Evolutionary conservation across 2,329 filamentous ascomycete species (phyloP).

Genomic region (Alternaria triticimaculans): DNA sequence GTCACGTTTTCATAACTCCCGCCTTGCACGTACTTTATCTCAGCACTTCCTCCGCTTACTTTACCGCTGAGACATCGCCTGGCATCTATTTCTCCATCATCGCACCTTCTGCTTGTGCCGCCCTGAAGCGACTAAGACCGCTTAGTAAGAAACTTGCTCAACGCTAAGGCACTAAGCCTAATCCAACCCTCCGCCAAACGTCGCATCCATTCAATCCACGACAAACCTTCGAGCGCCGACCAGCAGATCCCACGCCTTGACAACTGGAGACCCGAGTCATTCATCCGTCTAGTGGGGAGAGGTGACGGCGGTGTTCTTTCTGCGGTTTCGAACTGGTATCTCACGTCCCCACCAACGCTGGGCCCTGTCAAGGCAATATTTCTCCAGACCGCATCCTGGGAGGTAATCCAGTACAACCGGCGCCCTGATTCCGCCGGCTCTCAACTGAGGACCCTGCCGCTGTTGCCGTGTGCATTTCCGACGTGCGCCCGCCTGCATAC

Average conservation of each 20-base stretch:
- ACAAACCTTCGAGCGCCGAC: conserved; percentile 22
- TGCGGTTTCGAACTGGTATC: conserved; percentile 16
- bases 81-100: background rate
- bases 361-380: background rate
- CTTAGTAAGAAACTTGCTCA: conserved; percentile 34
- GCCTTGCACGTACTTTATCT: background rate
- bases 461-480: conserved; percentile 8
- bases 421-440: conserved; percentile 2
- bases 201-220: conserved; percentile 26
- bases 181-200: conserved; percentile 21
- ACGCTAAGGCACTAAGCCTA: conserved; percentile 23
- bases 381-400: conserved; percentile 3
- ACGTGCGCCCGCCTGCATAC: conserved; percentile 6
- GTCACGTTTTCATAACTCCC: background rate
- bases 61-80: background rate
- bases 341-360: conserved; percentile 17
- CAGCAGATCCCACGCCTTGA: conserved; percentile 28
- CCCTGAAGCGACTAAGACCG: conserved; percentile 14
- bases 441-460: conserved; percentile 8
- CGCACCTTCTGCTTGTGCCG: conserved; percentile 4
- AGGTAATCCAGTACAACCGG: conserved; percentile 5
- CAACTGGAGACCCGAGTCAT: conserved; percentile 20
- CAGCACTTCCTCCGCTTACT: background rate
- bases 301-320: conserved; percentile 15
- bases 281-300: conserved; percentile 16